Base-by-base conservation (phyloP, 2,329 filamentous ascomycete species). In the Penicillium sp. region DNA sequence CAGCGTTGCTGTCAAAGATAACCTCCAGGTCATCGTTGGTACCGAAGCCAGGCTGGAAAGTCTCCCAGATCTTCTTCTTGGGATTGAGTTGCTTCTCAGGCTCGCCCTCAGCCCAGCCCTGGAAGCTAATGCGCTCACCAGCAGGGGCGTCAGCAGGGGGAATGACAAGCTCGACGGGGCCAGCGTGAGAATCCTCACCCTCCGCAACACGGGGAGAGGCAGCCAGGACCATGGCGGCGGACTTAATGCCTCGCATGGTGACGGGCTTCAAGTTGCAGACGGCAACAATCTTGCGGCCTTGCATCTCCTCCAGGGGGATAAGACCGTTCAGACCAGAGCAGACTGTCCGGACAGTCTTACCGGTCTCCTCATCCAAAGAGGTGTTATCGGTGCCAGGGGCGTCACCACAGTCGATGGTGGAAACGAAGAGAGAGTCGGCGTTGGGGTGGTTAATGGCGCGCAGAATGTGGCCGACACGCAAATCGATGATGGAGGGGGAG, bases 21-120 rank as follows among this genome's bases (percentile, higher is more conserved):
- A 96, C 93, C 77, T 93, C 90, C 51, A 93, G 81, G 47, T 76
- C 77, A 8, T 89, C 88, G 1, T 89, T 96, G 8, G 93, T 99
- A 29, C 90, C 96, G 79, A 98, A 98, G 0, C 93, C 95, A 1
- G 93, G 92, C 82, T 98, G 93, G 78, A 96, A 91, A 10, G 84
- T 91, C 83, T 99, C 95, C 93, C 93, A 98, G 60, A 98, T 82
- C 87, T 98, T 98, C 87, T 98, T 99, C 88, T 99, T 99, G 57
- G 95, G 95, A 83, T 98, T 99, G 56, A 99, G 84, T 51, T 93
- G 86, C 61, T 88, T 89, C 83, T 99, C 95, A 0, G 95, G 92
- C 81, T 96, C 90, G 58, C 91, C 93, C 75, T 91, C 84, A 47
- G 65, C 69, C 88, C 91, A 99, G 48, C 95, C 95, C 73, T 98